Evolutionary conservation across 768 basidiomycete species (phyloP), one percentile per base, ranked within the genome.

Genomic region (Hericium coralloides): DNA sequence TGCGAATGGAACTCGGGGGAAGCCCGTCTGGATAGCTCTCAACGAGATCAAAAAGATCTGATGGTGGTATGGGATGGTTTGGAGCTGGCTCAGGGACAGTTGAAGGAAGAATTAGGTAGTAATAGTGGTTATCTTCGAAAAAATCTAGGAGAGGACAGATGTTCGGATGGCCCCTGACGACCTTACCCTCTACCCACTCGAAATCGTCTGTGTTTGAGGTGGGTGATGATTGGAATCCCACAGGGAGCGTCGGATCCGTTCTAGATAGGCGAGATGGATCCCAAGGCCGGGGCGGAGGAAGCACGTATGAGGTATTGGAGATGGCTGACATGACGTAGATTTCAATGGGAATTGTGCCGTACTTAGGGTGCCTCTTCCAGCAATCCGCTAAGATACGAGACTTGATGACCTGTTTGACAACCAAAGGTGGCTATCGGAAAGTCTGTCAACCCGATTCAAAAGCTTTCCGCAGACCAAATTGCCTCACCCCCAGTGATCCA

Each of bases 321-420:
- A 92, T 86, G 49, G 89, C 83, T 57, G 89, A 90, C 91, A 93
- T 89, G 67, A 93, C 90, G 68, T 89, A 90, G 23, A 95, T 95
- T 73, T 99, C 97, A 74, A 98, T 95, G 15, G 97, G 95, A 65
- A 98, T 97, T 8, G 97, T 97, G 56, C 95, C 95, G 69, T 90
- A 82, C 60, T 87, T 83, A 45, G 90, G 89, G 69, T 99, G 95
- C 66, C 90, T 91, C 76, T 98, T 98, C 97, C 97, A 99, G 71
- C 95, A 98, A 73, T 99, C 95, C 31, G 95, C 95, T 53, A 99
- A 80, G 58, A 99, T 99, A 53, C 97, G 89, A 49, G 92, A 94
- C 72, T 98, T 98, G 76, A 98, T 95, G 66, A 98, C 87, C 71
- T 97, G 95, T 68, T 99, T 99, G 72, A 99, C 93, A 64, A 99